Base-by-base conservation (phyloP, 2,329 filamentous ascomycete species). In the Hypoxylon rubiginosum region DNA sequence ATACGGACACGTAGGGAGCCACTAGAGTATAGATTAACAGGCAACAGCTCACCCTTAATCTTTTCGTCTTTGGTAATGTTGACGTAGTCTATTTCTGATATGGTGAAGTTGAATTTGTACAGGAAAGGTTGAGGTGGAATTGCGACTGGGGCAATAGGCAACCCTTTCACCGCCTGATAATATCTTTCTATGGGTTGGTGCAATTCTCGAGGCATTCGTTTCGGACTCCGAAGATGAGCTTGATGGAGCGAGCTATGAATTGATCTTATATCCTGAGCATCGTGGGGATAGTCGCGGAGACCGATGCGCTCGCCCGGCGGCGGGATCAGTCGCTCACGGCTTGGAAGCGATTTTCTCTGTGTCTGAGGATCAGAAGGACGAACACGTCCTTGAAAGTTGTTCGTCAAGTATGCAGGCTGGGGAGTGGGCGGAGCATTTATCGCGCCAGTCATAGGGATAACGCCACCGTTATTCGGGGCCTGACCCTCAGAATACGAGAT, bases 1-100 rank as follows among this genome's bases (percentile, higher is more conserved):
- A 97, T 73, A 15, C 93, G 91, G 73, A 90, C 90, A 36, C 88
- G 85, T 4, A 86, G 78, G 53, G 86, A 88, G 4, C 86, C 86
- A 63, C 88, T 81, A 17, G 77, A 78, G 58, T 83, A 83, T 39
- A 77, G 69, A 28, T 78, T 79, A 3, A 80, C 74, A 0, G 79
- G 72, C 80, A 82, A 26, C 52, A 67, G 58, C 76, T 79, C 45
- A 58, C 71, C 21, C 64, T 39, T 69, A 26, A 53, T 57, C 10
- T 17, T 71, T 49, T 43, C 67, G 41, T 79, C 75, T 13, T 66
- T 71, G 4, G 82, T 76, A 6, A 88, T 72, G 4, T 68, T 75
- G 5, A 58, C 66, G 19, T 81, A 68, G 1, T 81, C 74, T 1
- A 78, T 75, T 3, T 75, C 66, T 2, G 81, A 62, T 11, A 90